Percentiles rank a stretch among this genome's conserved stretches.
phyloP scores from a whole-genome alignment of 2,329 filamentous ascomycete species.

The Pestalotiopsis sp. region DNA sequence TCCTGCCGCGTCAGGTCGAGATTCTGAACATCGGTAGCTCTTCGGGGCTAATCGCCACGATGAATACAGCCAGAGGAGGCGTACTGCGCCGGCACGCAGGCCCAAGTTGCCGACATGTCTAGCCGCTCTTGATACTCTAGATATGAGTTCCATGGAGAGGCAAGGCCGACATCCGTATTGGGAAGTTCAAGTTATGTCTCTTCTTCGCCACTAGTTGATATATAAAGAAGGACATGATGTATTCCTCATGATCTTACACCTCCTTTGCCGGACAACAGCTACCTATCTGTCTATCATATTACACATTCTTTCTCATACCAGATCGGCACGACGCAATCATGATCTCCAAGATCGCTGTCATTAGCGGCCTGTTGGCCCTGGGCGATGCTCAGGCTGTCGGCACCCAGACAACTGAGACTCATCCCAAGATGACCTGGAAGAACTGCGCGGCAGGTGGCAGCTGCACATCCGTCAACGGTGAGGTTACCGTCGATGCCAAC shows the following conservation, averaged over 20 bases:
- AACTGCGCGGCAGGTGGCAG: conserved; percentile 45
- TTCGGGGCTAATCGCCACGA: background rate
- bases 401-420: conserved; percentile 39
- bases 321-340: conserved; percentile 18
- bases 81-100: conserved; percentile 9
- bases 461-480: conserved; percentile 45
- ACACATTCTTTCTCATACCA: background rate
- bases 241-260: no score
- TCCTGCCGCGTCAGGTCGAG: background rate
- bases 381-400: conserved; percentile 45
- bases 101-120: conserved; percentile 7
- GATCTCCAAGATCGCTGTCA: conserved; percentile 29
- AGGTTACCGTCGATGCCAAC: conserved; percentile 52
- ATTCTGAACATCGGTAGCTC: background rate
- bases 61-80: background rate
- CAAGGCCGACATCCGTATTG: conserved; percentile 8
- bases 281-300: background rate
- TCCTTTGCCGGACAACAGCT: background rate
- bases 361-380: conserved; percentile 38
- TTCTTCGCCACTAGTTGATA: background rate
- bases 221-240: conserved; percentile 4
- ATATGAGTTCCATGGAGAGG: background rate
- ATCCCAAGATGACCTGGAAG: conserved; percentile 49
- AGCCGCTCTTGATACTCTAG: background rate
- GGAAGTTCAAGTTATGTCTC: background rate